A percentile compares a stretch with the other conserved stretches of the same genome.
These are phyloP conservation scores for Apium graveolens DNA, from an alignment of 129 eudicot genomes.

Conservation along the genomic window DNA sequence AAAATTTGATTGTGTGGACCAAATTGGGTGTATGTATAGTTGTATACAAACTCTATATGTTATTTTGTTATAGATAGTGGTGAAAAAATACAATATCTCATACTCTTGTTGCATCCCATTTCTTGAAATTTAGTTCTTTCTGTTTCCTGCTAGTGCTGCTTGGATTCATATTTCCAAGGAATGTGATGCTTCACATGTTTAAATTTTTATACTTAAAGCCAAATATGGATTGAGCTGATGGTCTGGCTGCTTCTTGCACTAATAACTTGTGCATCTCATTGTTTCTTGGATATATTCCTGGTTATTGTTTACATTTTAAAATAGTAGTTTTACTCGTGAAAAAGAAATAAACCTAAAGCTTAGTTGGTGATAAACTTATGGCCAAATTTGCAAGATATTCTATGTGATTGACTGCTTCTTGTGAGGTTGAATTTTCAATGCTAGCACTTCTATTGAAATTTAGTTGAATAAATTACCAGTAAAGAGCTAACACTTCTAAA, in stretches of 20 bases:
- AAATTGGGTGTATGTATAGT: constrained; percentile 6
- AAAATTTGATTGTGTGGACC: background rate
- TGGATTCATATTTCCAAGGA: background rate
- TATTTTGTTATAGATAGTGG: background rate
- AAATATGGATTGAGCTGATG: background rate
- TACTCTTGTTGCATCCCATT: background rate
- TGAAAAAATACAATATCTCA: background rate
- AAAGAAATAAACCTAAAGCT: background rate
- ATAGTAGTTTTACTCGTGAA: background rate
- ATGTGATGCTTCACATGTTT: background rate
- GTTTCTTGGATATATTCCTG: background rate
- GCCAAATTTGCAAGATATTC: background rate
- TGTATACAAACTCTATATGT: background rate
- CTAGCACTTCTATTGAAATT: background rate
- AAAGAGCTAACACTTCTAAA: background rate
- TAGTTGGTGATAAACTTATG: background rate
- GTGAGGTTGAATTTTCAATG: background rate
- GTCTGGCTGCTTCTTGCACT: background rate
- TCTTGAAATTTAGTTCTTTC: background rate
- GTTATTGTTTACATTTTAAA: background rate
- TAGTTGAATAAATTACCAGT: background rate
- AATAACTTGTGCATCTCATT: background rate
- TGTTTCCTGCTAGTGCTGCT: too few relatives aligned
- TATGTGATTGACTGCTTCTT: background rate
- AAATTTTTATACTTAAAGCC: background rate